These are phyloP conservation scores for Nakaseomyces nivariensis DNA, from an alignment of 1,139 yeast genomes.

Conservation along the genomic window DNA sequence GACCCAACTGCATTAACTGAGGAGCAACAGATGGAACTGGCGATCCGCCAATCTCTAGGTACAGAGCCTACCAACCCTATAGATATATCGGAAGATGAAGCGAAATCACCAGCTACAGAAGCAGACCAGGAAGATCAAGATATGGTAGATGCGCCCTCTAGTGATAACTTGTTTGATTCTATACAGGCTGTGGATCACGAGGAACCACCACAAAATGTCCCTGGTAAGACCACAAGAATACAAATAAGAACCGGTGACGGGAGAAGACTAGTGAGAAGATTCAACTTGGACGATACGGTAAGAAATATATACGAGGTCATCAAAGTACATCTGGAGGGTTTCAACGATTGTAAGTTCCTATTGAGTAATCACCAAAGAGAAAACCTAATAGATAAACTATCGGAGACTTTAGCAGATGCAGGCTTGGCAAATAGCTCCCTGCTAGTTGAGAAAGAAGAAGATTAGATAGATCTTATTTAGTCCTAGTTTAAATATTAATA, in stretches of 20 bases:
- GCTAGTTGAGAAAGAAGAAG: conserved; percentile 43
- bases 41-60: conserved; percentile 57
- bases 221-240: conserved; percentile 58
- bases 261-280: conserved; percentile 66
- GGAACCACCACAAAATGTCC: conserved; percentile 47
- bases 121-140: conserved; percentile 1
- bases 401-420: conserved; percentile 57
- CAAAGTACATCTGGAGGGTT: conserved; percentile 42
- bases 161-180: conserved; percentile 21
- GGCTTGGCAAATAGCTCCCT: conserved; percentile 77
- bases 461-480: not conserved
- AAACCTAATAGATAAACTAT: conserved; percentile 52
- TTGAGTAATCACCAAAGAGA: conserved; percentile 54
- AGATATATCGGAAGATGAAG: conserved; percentile 12
- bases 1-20: conserved; percentile 62
- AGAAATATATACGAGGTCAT: conserved; percentile 49
- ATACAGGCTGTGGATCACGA: conserved; percentile 39
- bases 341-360: conserved; percentile 42
- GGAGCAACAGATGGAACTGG: conserved; percentile 76
- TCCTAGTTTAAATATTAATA: no score
- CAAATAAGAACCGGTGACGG: conserved; percentile 88
- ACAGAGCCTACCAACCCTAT: conserved; percentile 6
- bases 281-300: conserved; percentile 49
- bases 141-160: not conserved
- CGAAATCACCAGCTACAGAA: not conserved